phyloP scores from a whole-genome alignment of 495 filamentous ascomycete genomes.

The Aspergillus conjunctus region DNA sequence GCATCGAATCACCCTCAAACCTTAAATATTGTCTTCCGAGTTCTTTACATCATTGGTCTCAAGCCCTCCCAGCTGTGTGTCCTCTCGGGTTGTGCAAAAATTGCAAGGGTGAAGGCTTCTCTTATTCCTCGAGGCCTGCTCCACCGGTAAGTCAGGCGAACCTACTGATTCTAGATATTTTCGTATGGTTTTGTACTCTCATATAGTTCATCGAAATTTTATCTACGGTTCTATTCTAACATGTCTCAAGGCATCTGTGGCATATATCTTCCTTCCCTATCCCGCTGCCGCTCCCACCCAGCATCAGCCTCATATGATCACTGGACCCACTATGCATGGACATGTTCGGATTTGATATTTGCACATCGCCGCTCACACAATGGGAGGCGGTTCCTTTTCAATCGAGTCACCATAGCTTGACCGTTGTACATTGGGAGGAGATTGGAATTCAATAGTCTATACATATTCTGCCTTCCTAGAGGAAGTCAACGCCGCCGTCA shows the following conservation, averaged over 20 bases:
- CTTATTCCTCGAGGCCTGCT: background rate
- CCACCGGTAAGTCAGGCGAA: background rate
- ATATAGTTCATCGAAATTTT: background rate
- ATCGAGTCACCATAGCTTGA: conserved; percentile 12
- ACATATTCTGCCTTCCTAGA: background rate
- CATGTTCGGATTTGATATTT: conserved; percentile 21
- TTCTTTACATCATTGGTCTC: background rate
- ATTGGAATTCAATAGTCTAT: background rate
- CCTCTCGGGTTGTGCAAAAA: background rate
- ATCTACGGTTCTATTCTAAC: conserved; percentile 15
- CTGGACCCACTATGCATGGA: conserved; percentile 30
- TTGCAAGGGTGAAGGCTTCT: conserved; percentile 2
- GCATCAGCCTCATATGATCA: conserved; percentile 17
- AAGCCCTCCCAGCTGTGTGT: background rate
- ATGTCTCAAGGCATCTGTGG: conserved; percentile 3
- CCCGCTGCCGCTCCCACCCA: conserved; percentile 20
- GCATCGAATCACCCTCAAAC: background rate
- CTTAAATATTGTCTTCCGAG: background rate
- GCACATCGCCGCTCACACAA: conserved; percentile 12
- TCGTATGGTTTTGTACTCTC: background rate
- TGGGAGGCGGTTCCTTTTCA: conserved; percentile 10
- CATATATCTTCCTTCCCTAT: conserved; percentile 19
- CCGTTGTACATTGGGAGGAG: background rate
- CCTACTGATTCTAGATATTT: background rate
- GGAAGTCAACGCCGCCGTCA: background rate